phyloP scores from a whole-genome alignment of 208 protist genomes.

The Trypanosoma caninum region DNA sequence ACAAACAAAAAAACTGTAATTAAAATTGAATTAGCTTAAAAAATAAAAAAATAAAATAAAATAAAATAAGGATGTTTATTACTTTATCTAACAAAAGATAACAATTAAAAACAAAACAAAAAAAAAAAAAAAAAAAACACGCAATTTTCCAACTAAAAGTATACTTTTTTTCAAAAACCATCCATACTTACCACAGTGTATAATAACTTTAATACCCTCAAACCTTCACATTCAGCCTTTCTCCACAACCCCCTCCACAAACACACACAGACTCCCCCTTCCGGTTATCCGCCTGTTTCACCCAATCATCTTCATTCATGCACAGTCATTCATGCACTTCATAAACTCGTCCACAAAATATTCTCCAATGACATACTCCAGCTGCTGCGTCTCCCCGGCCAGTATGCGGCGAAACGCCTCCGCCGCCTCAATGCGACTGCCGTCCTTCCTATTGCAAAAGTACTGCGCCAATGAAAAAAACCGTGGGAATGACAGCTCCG shows the following conservation, averaged over 20 bases:
- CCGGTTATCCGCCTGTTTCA: background rate
- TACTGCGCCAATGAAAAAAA: conserved; percentile 27
- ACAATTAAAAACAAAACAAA: conserved; percentile 4
- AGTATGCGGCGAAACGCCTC: conserved; percentile 22
- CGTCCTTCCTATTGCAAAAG: conserved; percentile 13
- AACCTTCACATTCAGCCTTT: no score
- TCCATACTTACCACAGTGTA: no score
- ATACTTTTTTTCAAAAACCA: no score
- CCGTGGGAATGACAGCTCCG: background rate
- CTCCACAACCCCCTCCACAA: no score
- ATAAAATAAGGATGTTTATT: no score
- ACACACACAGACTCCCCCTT: background rate
- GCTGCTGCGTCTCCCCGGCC: background rate
- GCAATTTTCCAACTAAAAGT: no score
- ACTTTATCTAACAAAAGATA: background rate
- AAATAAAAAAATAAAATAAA: conserved; percentile 7
- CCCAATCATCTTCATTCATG: background rate
- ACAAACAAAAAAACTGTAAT: background rate
- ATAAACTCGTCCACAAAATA: conserved; percentile 12
- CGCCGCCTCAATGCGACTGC: conserved; percentile 1
- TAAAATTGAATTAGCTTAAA: background rate
- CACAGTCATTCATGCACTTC: background rate
- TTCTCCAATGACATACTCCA: conserved; percentile 25
- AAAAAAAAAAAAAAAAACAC: conserved; percentile 14
- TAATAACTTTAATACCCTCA: no score